Conservation (phyloP, 768 basidiomycete genomes). For the Nidula microcarpa region DNA sequence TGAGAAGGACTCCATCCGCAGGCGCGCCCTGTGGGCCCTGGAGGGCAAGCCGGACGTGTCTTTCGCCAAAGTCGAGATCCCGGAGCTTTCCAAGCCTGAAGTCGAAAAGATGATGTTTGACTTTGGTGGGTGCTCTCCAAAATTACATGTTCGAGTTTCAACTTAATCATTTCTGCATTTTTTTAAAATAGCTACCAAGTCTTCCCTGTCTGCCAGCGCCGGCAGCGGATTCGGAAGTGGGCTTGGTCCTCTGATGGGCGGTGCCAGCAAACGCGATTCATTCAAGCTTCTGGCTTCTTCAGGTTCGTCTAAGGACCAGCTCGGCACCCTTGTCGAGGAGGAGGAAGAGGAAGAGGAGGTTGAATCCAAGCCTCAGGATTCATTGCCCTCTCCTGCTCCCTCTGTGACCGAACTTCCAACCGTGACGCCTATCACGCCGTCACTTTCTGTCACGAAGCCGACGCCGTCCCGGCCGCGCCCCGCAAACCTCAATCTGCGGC, state of each 20-base stretch:
- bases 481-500: constrained; percentile 63
- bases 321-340: constrained; percentile 79
- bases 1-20: constrained; percentile 76
- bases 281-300: constrained; percentile 66
- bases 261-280: constrained; percentile 68
- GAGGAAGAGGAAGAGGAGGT: constrained; percentile 78
- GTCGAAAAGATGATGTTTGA: constrained; percentile 57
- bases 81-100: constrained; percentile 64
- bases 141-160: constrained; percentile 7
- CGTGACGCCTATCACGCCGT: constrained; percentile 19
- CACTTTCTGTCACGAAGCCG: constrained; percentile 28
- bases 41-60: constrained; percentile 77
- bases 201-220: constrained; percentile 51
- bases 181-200: constrained; percentile 47
- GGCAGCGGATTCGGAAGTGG: constrained; percentile 36
- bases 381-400: constrained; percentile 20
- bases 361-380: constrained; percentile 15
- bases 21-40: constrained; percentile 80
- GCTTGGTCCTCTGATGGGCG: constrained; percentile 29
- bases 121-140: constrained; percentile 49
- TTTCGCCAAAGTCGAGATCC: constrained; percentile 80
- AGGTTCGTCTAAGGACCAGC: constrained; percentile 68
- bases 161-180: constrained; percentile 5
- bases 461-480: constrained; percentile 56
- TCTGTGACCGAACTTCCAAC: constrained; percentile 15